Conservation (phyloP, 805 yeast genomes). For the Lipomyces kockii region DNA sequence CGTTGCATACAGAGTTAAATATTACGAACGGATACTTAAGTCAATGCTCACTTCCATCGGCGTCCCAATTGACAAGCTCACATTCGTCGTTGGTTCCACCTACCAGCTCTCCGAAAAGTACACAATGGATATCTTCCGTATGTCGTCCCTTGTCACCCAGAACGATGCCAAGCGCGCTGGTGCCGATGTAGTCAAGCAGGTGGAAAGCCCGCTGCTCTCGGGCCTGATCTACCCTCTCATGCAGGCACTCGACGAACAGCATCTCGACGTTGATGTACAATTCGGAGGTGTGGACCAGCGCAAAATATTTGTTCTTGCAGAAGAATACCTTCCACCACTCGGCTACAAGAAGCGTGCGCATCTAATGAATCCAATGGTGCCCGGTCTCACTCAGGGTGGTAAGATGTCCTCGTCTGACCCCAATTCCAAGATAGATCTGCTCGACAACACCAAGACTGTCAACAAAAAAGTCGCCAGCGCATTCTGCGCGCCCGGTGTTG, state of each 20-base stretch:
- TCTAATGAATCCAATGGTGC: conserved; percentile 98
- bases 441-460: conserved; percentile 86
- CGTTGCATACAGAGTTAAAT: conserved; percentile 84
- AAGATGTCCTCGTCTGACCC: conserved; percentile 99
- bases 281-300: conserved; percentile 99
- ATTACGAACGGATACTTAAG: conserved; percentile 83
- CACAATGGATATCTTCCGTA: conserved; percentile 85
- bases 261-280: conserved; percentile 86
- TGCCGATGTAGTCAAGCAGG: conserved; percentile 99
- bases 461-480: conserved; percentile 92
- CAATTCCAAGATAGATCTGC: conserved; percentile 90
- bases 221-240: conserved; percentile 96
- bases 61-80: conserved; percentile 88
- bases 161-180: conserved; percentile 99
- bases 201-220: conserved; percentile 85
- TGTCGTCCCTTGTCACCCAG: conserved; percentile 84
- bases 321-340: conserved; percentile 81
- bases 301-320: conserved; percentile 95
- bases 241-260: conserved; percentile 98
- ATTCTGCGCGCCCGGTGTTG: conserved; percentile 92
- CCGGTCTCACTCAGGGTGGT: conserved; percentile 93
- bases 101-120: conserved; percentile 80
- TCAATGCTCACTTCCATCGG: conserved; percentile 82
- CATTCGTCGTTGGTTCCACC: conserved; percentile 84
- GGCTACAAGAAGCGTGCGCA: conserved; percentile 98